A percentile compares a stretch with the other conserved stretches of the same genome.
Conservation (phyloP, 2,329 filamentous ascomycete species). For the Talaromyces sp. region DNA sequence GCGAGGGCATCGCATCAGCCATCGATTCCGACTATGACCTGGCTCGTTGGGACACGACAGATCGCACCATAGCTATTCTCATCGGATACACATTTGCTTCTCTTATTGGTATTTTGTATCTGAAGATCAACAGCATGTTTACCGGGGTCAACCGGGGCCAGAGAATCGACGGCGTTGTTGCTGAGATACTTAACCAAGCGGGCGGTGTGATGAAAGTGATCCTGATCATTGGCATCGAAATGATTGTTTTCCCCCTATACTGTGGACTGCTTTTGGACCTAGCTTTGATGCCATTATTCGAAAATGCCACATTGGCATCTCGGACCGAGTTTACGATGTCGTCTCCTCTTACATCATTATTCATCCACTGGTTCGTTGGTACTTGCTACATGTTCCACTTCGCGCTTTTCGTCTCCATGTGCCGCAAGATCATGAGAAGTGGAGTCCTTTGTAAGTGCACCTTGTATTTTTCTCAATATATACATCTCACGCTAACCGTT, state of each 20-base stretch:
- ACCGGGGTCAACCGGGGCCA: conserved; percentile 51
- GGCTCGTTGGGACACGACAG: conserved; percentile 64
- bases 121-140: conserved; percentile 66
- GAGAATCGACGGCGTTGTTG: conserved; percentile 62
- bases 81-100: conserved; percentile 76
- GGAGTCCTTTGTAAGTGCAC: conserved; percentile 77
- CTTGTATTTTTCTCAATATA: background rate
- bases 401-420: conserved; percentile 97
- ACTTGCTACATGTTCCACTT: conserved; percentile 99
- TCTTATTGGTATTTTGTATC: conserved; percentile 68
- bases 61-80: conserved; percentile 66
- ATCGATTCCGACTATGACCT: conserved; percentile 50
- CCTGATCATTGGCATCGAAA: conserved; percentile 96
- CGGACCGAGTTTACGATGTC: conserved; percentile 70
- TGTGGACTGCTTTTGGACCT: conserved; percentile 86
- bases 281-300: conserved; percentile 83
- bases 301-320: conserved; percentile 68
- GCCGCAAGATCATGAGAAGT: conserved; percentile 90
- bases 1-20: conserved; percentile 16
- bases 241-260: conserved; percentile 94
- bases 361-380: conserved; percentile 97
- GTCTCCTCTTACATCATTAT: conserved; percentile 83
- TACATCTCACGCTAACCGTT: conserved; percentile 5
- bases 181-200: conserved; percentile 83
- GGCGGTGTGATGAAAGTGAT: conserved; percentile 98